Base-by-base conservation (phyloP, 768 basidiomycete species). In the Lentinus tigrinus region DNA sequence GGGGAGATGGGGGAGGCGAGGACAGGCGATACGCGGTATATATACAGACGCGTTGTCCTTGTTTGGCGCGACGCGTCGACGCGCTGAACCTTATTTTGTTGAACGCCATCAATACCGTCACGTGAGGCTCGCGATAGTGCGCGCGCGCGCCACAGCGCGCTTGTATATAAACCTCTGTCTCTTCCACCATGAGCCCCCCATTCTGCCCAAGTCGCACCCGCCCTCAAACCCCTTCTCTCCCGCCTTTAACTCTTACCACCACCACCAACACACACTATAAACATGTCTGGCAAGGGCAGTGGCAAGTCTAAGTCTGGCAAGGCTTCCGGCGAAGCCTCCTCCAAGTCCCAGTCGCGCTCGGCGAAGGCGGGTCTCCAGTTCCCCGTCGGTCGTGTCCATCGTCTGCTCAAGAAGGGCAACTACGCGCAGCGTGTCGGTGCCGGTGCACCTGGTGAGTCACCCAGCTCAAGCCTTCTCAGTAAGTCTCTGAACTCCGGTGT, bases 371-470 rank as follows among this genome's bases (percentile, higher is more conserved):
- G 89, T 56, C 85, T 91, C 52, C 89, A 91, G 73, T 90, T 90
- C 77, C 94, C 93, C 44, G 93, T 96, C 67, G 92, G 93, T 78
- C 91, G 94, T 86, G 87, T 95, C 67, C 92, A 93, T 73, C 88
- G 92, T 81, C 81, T 90, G 62, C 74, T 95, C 68, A 91, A 93
- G 81, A 84, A 82, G 72, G 90, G 91, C 60, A 91, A 91, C 77
- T 92, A 91, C 65, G 88, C 91, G 31, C 87, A 87, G 69, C 90
- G 93, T 70, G 85, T 96, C 63, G 93, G 92, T 72, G 85, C 87
- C 59, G 93, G 93, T 74, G 91, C 93, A 64, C 92, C 89, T 69
- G 89, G 88, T 89, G 60, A 24, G 76, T 71, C 11, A 48, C 14
- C 51, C 16, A 17, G 6, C 31, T 31, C 31, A 31, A 31, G 31